A percentile compares a stretch with the other conserved stretches of the same genome.
Evolutionary conservation across 1,284 basidiomycete genomes (phyloP).

Genomic region (Leccinum subrobustum): DNA sequence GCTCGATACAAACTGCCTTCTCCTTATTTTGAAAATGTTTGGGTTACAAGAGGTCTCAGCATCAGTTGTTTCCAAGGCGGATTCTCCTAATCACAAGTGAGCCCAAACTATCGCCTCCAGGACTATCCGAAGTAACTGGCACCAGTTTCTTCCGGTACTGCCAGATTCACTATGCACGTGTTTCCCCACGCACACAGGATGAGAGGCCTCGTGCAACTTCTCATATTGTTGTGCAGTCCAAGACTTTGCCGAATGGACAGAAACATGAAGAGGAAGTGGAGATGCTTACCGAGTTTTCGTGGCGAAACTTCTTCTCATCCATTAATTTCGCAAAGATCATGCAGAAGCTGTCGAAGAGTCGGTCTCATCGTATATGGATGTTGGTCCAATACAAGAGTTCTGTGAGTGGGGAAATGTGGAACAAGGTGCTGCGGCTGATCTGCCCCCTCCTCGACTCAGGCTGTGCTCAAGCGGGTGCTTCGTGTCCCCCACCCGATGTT

Average conservation of each 20-base stretch:
- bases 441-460: conserved; percentile 45
- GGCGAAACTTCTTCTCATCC: conserved; percentile 98
- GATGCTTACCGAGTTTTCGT: conserved; percentile 91
- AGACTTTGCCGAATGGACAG: conserved; percentile 64
- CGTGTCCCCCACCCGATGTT: conserved; percentile 93
- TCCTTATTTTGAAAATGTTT: conserved; percentile 98
- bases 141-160: conserved; percentile 95
- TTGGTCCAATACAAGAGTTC: conserved; percentile 98
- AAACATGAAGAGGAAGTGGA: conserved; percentile 85
- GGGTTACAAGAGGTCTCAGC: conserved; percentile 89
- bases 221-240: conserved; percentile 54
- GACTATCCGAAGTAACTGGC: conserved; percentile 14
- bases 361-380: conserved; percentile 93
- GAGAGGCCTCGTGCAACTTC: conserved; percentile 56
- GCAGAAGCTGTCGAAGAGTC: conserved; percentile 95
- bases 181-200: conserved; percentile 56
- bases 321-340: conserved; percentile 98
- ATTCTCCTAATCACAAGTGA: conserved; percentile 85
- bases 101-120: conserved; percentile 1
- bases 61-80: conserved; percentile 85
- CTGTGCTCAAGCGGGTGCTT: conserved; percentile 92
- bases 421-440: conserved; percentile 8
- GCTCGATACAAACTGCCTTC: conserved; percentile 92
- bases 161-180: conserved; percentile 68
- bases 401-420: conserved; percentile 45